Percentiles rank a stretch among this genome's conserved stretches.
These are phyloP conservation scores for Neobulgaria alba DNA, from an alignment of 2,329 filamentous ascomycete genomes.

Conservation along the genomic window DNA sequence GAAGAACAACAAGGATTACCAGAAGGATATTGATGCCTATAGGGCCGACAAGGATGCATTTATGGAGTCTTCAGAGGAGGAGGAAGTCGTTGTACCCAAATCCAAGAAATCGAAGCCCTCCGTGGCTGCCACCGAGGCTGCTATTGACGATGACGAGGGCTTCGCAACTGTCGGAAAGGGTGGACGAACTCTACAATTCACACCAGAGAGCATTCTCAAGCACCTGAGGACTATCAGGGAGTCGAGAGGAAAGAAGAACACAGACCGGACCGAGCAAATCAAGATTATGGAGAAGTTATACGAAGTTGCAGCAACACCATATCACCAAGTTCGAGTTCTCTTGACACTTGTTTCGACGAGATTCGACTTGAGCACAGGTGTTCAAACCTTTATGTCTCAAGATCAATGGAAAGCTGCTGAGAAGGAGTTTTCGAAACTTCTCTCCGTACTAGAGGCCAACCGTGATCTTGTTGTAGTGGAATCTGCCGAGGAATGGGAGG, in stretches of 20 bases:
- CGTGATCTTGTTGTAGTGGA: constrained; percentile 80
- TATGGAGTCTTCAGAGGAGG: constrained; percentile 78
- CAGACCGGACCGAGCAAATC: constrained; percentile 90
- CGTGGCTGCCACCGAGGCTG: constrained; percentile 40
- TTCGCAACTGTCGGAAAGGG: constrained; percentile 85
- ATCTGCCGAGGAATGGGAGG: constrained; percentile 95
- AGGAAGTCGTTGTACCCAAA: constrained; percentile 47
- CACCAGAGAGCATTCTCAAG: constrained; percentile 96
- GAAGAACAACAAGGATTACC: constrained; percentile 96
- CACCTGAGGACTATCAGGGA: constrained; percentile 89
- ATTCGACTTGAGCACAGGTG: constrained; percentile 83
- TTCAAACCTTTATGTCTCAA: constrained; percentile 74
- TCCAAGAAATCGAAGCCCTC: constrained; percentile 44
- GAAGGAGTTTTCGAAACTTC: constrained; percentile 70
- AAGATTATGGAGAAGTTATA: constrained; percentile 92
- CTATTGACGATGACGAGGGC: constrained; percentile 64
- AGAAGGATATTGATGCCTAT: constrained; percentile 79
- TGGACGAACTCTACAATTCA: constrained; percentile 84
- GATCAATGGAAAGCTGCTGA: constrained; percentile 97
- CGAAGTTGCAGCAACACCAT: constrained; percentile 82
- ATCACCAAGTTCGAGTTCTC: constrained; percentile 89
- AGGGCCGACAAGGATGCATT: constrained; percentile 76
- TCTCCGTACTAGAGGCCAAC: constrained; percentile 72
- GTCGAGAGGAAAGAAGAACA: constrained; percentile 98
- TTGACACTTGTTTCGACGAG: constrained; percentile 86